Evolutionary conservation across 2,329 filamentous ascomycete genomes (phyloP), one percentile per base, ranked within the genome.

Genomic region (Colletotrichum sp.): DNA sequence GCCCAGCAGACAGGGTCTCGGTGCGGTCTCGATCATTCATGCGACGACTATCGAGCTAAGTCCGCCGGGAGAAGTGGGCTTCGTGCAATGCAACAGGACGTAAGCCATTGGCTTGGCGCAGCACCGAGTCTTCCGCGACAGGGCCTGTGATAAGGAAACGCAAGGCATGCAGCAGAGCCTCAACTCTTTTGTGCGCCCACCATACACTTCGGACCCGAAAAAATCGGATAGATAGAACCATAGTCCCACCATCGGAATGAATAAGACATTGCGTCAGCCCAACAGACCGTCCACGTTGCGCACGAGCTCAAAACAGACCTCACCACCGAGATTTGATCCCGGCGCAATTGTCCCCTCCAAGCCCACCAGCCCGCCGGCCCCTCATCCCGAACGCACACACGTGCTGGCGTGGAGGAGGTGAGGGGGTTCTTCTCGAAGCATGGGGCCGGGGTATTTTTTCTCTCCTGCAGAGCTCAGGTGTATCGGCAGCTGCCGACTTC

Each of bases 191-290:
- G 43, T 22, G 52, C n/a, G 55, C 34, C 55, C 61, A 39, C 30
- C 25, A 72, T 6, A 48, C 4, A n/a, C 18, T 58, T 34, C 55
- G 34, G 62, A 62, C 12, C 64, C 62, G 28, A 36, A 62, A 15
- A 32, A 32, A 69, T 52, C 10, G 48, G 64, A 67, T 61, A 36
- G 18, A 66, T 56, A 58, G 22, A 39, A 56, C 18, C 18, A 65
- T 62, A 62, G 55, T 71, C 30, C 68, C 68, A 72, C 72, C 55
- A 43, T 72, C 69, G 27, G 69, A 67, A 62, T 30, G 22, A 66
- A 61, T 32, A 32, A 56, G 68, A 39, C 28, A 27, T 58, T 74
- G 71, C 72, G 62, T 72, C 69, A 67, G 69, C 69, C 28, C 52
- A 18, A 62, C 13, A 13, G 25, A 56, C 39, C 62, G 27, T 43